Conservation (phyloP, 345 rosid genomes). For the Nephelium lappaceum region DNA sequence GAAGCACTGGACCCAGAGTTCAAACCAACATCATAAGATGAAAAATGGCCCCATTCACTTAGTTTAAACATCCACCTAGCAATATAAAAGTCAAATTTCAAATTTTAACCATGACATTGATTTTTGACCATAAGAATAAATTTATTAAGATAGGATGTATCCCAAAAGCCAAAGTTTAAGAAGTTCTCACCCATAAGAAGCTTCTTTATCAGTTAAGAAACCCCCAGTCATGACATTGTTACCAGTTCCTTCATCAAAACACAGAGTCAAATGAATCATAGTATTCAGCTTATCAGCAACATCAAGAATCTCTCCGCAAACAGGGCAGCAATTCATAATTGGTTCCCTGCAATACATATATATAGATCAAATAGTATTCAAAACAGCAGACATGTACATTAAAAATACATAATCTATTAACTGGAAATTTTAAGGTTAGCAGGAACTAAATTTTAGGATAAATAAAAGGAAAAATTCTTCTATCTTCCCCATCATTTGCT, state of each 20-base stretch:
- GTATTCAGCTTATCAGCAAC: conserved; percentile 73
- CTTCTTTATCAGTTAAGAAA: conserved; percentile 91
- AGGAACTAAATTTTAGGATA: background rate
- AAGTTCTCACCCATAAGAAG: conserved; percentile 78
- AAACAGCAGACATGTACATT: background rate
- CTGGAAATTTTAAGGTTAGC: conserved; percentile 3
- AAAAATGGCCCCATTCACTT: conserved; percentile 93
- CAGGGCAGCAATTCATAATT: conserved; percentile 81
- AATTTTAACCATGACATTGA: background rate
- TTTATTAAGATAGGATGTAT: background rate
- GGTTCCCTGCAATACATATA: conserved; percentile 61
- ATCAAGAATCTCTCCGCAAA: conserved; percentile 80
- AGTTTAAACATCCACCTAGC: conserved; percentile 92
- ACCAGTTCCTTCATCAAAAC: conserved; percentile 98
- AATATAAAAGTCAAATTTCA: conserved; percentile 8
- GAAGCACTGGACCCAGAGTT: conserved; percentile 89
- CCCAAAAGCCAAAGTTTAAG: background rate
- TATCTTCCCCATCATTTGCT: background rate
- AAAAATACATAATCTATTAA: background rate
- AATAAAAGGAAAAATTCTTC: background rate
- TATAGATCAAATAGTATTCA: background rate
- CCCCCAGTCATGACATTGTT: conserved; percentile 94
- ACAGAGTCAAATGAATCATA: conserved; percentile 85
- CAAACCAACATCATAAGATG: conserved; percentile 86
- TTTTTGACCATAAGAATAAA: conserved; percentile 13